Evolutionary conservation across 352 stramenopile species (phyloP).

Genomic region (Phytopythium montanum): DNA sequence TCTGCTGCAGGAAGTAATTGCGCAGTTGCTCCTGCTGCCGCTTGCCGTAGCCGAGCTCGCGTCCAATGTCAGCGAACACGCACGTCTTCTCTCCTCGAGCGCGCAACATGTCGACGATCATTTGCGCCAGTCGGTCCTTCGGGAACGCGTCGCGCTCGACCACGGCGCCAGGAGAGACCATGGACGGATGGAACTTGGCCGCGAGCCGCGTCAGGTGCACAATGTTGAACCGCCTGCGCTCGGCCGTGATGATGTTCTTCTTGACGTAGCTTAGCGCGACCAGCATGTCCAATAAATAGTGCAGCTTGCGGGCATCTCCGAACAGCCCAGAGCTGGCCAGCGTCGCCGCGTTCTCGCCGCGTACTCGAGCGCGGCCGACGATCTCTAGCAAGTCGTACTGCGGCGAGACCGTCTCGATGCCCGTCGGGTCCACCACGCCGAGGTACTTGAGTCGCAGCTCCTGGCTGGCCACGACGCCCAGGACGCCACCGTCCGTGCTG

Average conservation of each 20-base stretch:
- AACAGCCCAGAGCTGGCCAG: constrained; percentile 56
- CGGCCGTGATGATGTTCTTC: constrained; percentile 76
- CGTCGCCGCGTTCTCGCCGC: constrained; percentile 56
- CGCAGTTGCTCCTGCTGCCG: constrained; percentile 76
- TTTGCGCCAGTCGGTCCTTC: constrained; percentile 51
- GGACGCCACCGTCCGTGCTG: constrained; percentile 36
- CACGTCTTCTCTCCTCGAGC: constrained; percentile 60
- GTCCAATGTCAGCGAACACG: constrained; percentile 83
- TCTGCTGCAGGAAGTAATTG: constrained; percentile 82
- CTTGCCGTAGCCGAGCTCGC: constrained; percentile 75
- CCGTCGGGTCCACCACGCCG: constrained; percentile 46
- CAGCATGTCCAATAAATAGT: constrained; percentile 83
- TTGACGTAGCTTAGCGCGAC: constrained; percentile 50
- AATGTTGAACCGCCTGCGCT: constrained; percentile 77
- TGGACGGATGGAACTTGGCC: constrained; percentile 56
- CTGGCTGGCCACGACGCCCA: constrained; percentile 70
- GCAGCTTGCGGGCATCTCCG: constrained; percentile 67
- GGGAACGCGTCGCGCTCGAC: constrained; percentile 55
- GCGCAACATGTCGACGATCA: constrained; percentile 66
- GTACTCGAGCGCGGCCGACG: constrained; percentile 53
- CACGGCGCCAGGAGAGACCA: constrained; percentile 52
- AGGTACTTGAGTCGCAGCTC: constrained; percentile 66
- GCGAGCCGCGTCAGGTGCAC: constrained; percentile 70
- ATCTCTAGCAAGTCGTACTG: constrained; percentile 81
- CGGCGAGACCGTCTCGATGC: constrained; percentile 55